A percentile compares a stretch with the other conserved stretches of the same genome.
Evolutionary conservation across 1,284 basidiomycete species (phyloP).

Genomic region (Mrakiaceae sp.): DNA sequence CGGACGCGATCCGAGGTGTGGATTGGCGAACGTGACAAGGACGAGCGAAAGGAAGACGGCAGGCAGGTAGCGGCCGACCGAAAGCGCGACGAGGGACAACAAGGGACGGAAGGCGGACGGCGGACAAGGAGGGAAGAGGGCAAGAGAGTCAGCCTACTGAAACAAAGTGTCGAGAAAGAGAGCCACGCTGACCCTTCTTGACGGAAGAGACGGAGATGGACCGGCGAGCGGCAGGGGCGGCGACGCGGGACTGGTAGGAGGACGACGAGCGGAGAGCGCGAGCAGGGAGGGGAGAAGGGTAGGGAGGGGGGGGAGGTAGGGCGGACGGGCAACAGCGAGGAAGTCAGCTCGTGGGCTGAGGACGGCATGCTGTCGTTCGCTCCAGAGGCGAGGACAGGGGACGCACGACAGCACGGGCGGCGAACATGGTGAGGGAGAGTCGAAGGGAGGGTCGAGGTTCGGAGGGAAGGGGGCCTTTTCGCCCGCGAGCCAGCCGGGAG

Average conservation of each 20-base stretch:
- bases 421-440: too few species aligned
- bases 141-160: not conserved
- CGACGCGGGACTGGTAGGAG: conserved; percentile 10
- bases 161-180: not conserved
- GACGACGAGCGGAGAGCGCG: too few species aligned
- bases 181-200: conserved; percentile 9
- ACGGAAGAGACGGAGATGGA: conserved; percentile 14
- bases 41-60: not conserved
- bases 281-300: not conserved
- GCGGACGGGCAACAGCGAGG: not conserved
- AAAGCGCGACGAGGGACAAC: not conserved
- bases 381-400: too few species aligned
- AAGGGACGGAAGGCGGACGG: not conserved
- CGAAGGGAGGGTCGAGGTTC: too few species aligned
- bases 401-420: too few species aligned
- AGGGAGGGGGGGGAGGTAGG: not conserved
- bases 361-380: too few species aligned
- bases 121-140: not conserved
- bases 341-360: not conserved
- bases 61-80: not conserved
- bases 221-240: conserved; percentile 6
- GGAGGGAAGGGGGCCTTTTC: too few species aligned
- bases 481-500: too few species aligned
- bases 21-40: not conserved
- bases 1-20: too few species aligned